Evolutionary conservation across 306 rosid species (phyloP).

Genomic region (Carpinus viminea): DNA sequence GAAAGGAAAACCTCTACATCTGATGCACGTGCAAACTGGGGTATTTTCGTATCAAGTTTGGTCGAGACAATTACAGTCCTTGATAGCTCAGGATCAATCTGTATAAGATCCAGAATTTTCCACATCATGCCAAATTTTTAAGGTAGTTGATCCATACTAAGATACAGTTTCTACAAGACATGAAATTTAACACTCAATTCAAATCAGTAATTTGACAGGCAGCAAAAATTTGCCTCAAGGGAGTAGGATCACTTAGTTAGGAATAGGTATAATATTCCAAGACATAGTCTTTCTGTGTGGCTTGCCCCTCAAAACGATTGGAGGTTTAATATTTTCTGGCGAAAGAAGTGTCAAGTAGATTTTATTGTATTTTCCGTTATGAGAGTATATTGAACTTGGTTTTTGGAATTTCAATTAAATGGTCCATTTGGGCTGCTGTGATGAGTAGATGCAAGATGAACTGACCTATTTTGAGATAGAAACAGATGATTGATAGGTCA

Average conservation of each 20-base stretch:
- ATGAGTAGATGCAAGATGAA: conserved; percentile 2
- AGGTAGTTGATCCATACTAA: conserved; percentile 8
- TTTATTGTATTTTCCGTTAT: not conserved
- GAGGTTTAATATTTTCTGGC: not conserved
- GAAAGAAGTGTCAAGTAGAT: not conserved
- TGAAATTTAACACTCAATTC: not conserved
- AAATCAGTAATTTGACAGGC: not conserved
- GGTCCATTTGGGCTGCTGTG: not conserved
- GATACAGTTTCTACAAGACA: not conserved
- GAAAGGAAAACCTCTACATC: conserved; percentile 95
- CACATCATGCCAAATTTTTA: conserved; percentile 2
- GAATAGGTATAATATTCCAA: not conserved
- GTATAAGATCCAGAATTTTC: conserved; percentile 10
- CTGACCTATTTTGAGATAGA: not conserved
- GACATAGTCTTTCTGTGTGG: not conserved
- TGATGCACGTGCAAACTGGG: conserved; percentile 89
- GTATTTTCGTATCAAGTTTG: conserved; percentile 92
- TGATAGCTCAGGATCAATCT: conserved; percentile 93
- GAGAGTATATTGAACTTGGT: not conserved
- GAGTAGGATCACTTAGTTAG: not conserved
- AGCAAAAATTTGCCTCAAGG: not conserved
- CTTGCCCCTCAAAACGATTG: not conserved
- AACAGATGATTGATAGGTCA: not conserved
- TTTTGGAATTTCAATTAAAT: not conserved
- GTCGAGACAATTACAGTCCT: conserved; percentile 94